Conservation (phyloP, 345 rosid species). For the Gossypium turneri region DNA sequence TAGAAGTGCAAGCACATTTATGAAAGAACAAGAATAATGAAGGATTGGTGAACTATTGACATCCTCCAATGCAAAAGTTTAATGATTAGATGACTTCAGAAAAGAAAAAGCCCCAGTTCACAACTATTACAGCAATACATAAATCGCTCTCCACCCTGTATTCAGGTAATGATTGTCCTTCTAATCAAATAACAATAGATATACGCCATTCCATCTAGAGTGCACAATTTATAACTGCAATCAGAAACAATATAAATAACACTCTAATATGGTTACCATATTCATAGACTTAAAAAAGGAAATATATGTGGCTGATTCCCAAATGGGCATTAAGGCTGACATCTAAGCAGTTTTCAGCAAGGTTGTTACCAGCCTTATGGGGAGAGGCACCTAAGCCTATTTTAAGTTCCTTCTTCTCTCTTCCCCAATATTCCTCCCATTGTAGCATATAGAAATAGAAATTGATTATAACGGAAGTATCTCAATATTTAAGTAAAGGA, state of each 20-base stretch:
- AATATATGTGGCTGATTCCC: neutral
- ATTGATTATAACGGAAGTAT: neutral
- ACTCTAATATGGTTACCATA: neutral
- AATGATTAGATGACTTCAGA: neutral
- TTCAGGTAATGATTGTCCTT: neutral
- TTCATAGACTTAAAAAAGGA: neutral
- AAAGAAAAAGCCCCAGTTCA: neutral
- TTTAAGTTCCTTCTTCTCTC: neutral
- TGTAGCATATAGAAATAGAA: neutral
- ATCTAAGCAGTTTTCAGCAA: neutral
- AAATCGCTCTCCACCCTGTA: neutral
- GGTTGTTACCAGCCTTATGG: neutral
- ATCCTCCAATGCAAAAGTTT: neutral
- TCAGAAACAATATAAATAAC: neutral
- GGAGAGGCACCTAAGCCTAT: neutral
- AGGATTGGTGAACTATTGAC: neutral
- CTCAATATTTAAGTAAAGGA: neutral
- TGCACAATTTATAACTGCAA: neutral
- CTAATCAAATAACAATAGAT: neutral
- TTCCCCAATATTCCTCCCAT: neutral
- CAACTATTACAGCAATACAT: neutral
- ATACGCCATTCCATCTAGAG: neutral
- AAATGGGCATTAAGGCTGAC: neutral
- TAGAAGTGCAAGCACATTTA: neutral
- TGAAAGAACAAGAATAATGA: neutral